These are phyloP conservation scores for Aspergillus puulaauensis DNA, from an alignment of 2,329 filamentous ascomycete species.

Conservation along the genomic window DNA sequence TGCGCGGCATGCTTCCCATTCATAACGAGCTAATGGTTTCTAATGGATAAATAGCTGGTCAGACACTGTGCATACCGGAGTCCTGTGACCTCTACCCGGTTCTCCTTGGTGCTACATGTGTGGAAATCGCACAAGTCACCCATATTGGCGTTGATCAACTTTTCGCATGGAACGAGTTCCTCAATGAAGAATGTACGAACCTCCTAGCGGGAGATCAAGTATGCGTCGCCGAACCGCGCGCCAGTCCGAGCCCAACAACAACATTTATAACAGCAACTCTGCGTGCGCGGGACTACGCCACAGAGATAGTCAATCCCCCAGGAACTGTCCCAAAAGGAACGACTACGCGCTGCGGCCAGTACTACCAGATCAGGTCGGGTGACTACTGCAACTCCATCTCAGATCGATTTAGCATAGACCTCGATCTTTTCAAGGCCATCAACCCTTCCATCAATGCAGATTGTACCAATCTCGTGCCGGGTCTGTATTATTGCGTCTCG, in stretches of 20 bases:
- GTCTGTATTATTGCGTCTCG: constrained; percentile 12
- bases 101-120: not conserved
- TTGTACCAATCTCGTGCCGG: constrained; percentile 12
- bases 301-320: not conserved
- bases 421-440: constrained; percentile 10
- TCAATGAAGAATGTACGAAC: constrained; percentile 12
- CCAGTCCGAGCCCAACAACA: not conserved
- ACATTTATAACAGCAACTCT: not conserved
- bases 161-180: constrained; percentile 9
- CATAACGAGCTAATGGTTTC: not conserved
- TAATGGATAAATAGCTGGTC: not conserved
- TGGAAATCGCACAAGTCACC: not conserved
- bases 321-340: constrained; percentile 3
- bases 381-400: constrained; percentile 14
- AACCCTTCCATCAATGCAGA: constrained; percentile 10
- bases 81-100: constrained; percentile 7
- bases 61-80: constrained; percentile 1
- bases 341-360: constrained; percentile 10
- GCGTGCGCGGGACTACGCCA: not conserved
- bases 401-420: constrained; percentile 3
- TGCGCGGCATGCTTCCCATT: not conserved
- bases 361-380: constrained; percentile 4
- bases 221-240: constrained; percentile 4
- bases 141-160: not conserved
- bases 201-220: constrained; percentile 9